Conservation (phyloP, 164 flowering plant genomes). For the Cinnamomum micranthum region DNA sequence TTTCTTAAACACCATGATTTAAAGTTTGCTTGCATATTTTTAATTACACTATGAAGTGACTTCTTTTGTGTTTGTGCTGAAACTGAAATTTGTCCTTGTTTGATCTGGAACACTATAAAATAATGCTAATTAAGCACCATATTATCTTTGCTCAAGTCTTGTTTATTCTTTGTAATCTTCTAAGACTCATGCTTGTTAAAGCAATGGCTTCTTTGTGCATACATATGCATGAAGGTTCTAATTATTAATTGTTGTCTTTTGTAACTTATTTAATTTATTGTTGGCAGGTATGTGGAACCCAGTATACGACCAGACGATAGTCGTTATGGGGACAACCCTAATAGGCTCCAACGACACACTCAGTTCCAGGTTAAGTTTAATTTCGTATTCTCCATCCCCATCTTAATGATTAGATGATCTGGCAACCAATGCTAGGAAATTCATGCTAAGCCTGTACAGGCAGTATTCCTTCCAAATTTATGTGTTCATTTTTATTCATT, state of each 20-base stretch:
- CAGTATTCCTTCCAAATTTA: neutral
- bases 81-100: no score
- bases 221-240: neutral
- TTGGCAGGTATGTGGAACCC: slow-evolving; percentile 82
- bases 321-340: slow-evolving; percentile 97
- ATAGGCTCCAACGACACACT: slow-evolving; percentile 94
- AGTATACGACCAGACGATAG: slow-evolving; percentile 99
- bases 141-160: neutral
- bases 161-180: neutral
- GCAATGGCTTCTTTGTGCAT: neutral
- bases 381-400: neutral
- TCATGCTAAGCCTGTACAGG: neutral
- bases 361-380: slow-evolving; percentile 74
- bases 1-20: no score
- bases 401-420: neutral
- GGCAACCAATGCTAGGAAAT: neutral
- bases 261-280: slow-evolving; percentile 21
- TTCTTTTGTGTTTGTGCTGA: no score
- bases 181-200: neutral
- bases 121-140: no score
- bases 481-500: slow-evolving; percentile 9
- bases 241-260: neutral
- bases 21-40: no score
- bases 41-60: no score
- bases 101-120: neutral